Percentiles rank a stretch among this genome's conserved stretches.
Conservation (phyloP, 2,329 filamentous ascomycete genomes). For the Fusarium begoniae region DNA sequence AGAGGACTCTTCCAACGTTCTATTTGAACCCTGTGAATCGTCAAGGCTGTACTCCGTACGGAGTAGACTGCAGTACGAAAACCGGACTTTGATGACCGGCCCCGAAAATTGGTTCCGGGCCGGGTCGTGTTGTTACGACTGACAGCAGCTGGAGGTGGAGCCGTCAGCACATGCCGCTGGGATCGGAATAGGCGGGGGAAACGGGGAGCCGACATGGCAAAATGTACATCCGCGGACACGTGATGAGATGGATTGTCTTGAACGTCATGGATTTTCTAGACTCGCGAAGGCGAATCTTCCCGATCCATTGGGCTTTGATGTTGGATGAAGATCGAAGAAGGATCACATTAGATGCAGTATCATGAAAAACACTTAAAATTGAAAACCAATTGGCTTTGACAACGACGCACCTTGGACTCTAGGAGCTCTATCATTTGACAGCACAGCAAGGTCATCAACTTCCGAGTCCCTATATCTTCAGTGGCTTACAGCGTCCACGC, state of each 20-base stretch:
- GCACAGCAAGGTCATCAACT: constrained; percentile 11
- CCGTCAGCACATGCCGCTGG: constrained; percentile 33
- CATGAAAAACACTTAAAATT: not conserved
- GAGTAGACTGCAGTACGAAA: not conserved
- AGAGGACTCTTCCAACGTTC: not conserved
- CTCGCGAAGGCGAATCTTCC: constrained; percentile 24
- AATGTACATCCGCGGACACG: constrained; percentile 38
- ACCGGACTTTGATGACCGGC: constrained; percentile 34
- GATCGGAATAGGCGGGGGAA: constrained; percentile 24
- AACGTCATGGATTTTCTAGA: constrained; percentile 35
- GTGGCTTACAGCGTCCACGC: constrained; percentile 23
- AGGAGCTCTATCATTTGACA: not conserved
- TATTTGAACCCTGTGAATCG: not conserved
- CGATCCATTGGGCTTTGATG: constrained; percentile 16
- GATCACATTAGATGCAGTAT: not conserved
- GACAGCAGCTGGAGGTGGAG: constrained; percentile 8
- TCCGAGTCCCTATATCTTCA: constrained; percentile 26
- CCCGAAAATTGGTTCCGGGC: constrained; percentile 22
- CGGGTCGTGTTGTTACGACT: not conserved
- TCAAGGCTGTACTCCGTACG: not conserved
- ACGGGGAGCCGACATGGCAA: constrained; percentile 31
- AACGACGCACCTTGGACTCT: not conserved
- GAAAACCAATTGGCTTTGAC: constrained; percentile 16
- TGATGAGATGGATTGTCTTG: constrained; percentile 24
- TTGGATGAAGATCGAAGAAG: constrained; percentile 3